These are phyloP conservation scores for Hippophae rhamnoides DNA, from an alignment of 306 rosid genomes.

Conservation along the genomic window DNA sequence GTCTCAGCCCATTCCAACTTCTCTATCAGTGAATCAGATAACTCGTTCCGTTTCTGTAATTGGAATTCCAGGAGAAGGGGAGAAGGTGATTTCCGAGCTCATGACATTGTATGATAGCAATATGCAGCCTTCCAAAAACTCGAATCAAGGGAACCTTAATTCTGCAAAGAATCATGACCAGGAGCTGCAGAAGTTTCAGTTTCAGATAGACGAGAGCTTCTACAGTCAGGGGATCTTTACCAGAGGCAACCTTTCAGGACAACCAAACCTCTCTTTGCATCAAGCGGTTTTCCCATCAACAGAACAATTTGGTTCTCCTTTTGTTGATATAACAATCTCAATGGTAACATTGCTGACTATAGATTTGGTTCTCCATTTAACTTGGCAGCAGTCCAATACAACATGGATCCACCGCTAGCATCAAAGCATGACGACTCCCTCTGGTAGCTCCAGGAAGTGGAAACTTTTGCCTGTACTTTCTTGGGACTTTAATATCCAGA, in stretches of 20 bases:
- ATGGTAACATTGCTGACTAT: conserved; percentile 16
- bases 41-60: conserved; percentile 18
- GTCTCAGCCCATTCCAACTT: conserved; percentile 24
- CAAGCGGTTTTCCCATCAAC: conserved; percentile 15
- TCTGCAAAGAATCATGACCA: background rate
- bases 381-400: conserved; percentile 25
- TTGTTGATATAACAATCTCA: conserved; percentile 22
- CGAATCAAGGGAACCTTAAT: conserved; percentile 13
- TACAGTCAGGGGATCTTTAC: conserved; percentile 19
- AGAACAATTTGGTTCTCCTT: conserved; percentile 7
- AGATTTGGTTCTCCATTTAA: conserved; percentile 27
- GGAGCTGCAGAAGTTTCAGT: conserved; percentile 17
- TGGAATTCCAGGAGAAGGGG: conserved; percentile 36
- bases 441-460: conserved; percentile 21
- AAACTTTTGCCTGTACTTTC: too few species aligned
- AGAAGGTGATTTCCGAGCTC: conserved; percentile 40
- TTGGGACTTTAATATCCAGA: too few species aligned
- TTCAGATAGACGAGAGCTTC: conserved; percentile 20
- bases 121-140: conserved; percentile 19
- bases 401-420: conserved; percentile 12
- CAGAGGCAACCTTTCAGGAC: conserved; percentile 18
- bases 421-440: conserved; percentile 32
- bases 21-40: conserved; percentile 13
- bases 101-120: conserved; percentile 35
- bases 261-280: conserved; percentile 12